phyloP scores from a whole-genome alignment of 140 eudicot genomes.

The Oenanthe javanica region DNA sequence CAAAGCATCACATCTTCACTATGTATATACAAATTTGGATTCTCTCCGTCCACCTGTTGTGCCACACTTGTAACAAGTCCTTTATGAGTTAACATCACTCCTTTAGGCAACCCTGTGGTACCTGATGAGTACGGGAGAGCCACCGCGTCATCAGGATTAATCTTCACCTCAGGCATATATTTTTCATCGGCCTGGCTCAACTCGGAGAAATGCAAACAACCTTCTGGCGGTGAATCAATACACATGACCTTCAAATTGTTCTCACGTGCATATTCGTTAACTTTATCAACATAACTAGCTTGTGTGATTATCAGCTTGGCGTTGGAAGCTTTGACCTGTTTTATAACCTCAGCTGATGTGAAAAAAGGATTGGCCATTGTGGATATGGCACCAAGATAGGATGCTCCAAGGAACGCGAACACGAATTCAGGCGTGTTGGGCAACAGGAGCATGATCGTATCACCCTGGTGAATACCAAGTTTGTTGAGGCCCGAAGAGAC shows the following conservation, averaged over 20 bases:
- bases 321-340: constrained; percentile 67
- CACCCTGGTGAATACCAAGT: constrained; percentile 48
- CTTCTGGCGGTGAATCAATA: constrained; percentile 51
- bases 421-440: constrained; percentile 79
- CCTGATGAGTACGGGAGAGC: constrained; percentile 96
- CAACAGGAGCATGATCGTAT: constrained; percentile 72
- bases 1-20: constrained; percentile 73
- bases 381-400: constrained; percentile 65
- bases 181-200: constrained; percentile 36
- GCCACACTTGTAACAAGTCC: constrained; percentile 92
- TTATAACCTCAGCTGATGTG: constrained; percentile 60
- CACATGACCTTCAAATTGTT: constrained; percentile 35
- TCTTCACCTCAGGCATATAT: constrained; percentile 51
- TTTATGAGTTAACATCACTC: constrained; percentile 94
- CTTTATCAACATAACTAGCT: constrained; percentile 51
- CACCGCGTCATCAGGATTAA: constrained; percentile 71
- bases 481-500: constrained; percentile 53
- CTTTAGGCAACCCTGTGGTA: constrained; percentile 90
- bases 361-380: constrained; percentile 92
- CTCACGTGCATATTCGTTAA: constrained; percentile 39
- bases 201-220: constrained; percentile 51
- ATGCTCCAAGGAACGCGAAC: constrained; percentile 77
- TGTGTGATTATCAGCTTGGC: constrained; percentile 66
- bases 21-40: constrained; percentile 70
- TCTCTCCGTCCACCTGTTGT: constrained; percentile 98